Evolutionary conservation across 1,284 basidiomycete species (phyloP), one percentile per base, ranked within the genome.

Genomic region (Apiotrichum montevideense): DNA sequence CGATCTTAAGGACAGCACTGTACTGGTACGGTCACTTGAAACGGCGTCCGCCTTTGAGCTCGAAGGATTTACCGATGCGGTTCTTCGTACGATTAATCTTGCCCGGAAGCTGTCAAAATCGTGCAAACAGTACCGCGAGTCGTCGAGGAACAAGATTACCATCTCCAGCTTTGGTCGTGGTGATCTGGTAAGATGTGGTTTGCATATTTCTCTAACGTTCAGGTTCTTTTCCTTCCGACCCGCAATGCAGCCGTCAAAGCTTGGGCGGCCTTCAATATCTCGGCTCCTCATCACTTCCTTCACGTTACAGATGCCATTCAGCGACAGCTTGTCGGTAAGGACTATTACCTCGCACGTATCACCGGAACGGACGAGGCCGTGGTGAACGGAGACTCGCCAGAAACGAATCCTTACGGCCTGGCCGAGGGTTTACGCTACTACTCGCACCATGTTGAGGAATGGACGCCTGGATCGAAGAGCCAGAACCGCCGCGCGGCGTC

Each of bases 221-320:
- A 42, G 41, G 76, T 93, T 0, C 80, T 99, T 40, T 99, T 98
- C 77, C 79, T 98, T 35, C 95, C 95, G 1, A 98, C 96, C 0
- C 81, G 94, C 50, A 96, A 96, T 73, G 90, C 91, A 15, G 83
- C 90, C 1, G 86, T 87, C 42, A 91, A 91, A 71, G 88, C 90
- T 0, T 97, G 92, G 92, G 93, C 93, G n/a, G 93, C 92, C 14
- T 96, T 96, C 77, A 96, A 96, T 75, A 87, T 96, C 6, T 92
- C 89, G 6, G 94, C 91, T 75, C 95, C 95, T 39, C 95, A 98
- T 77, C 95, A 95, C 77, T 98, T 98, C 79, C 83, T 98, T 46
- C 85, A 91, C 69, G 87, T 90, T 6, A 87, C 85, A 0, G 88
- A 87, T 1, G 83, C 86, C 63, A 81, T 98, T 42, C 87, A 86